Conservation (phyloP, 192 early-diverging fungal genomes). For the Rhizophagus prolifer region DNA sequence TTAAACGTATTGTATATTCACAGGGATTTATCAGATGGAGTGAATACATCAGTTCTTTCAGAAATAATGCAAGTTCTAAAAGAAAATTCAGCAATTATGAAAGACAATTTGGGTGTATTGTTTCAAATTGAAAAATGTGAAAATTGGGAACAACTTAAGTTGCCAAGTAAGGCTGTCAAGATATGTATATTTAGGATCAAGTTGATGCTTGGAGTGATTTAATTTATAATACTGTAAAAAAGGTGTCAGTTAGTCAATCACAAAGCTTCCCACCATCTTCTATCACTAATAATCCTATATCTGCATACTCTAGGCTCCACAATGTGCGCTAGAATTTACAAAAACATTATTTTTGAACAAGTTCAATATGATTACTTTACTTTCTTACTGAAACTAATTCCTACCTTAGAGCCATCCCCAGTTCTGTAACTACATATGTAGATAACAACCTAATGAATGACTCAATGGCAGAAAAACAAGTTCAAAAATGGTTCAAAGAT, state of each 20-base stretch:
- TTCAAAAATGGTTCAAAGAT: no score
- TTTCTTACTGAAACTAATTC: neutral
- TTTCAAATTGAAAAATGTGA: neutral
- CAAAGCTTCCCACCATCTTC: neutral
- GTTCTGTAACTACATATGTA: no score
- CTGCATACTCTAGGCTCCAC: neutral
- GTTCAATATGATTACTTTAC: constrained; percentile 4
- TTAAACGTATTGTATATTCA: no score
- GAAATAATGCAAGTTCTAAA: neutral
- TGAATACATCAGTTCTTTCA: neutral
- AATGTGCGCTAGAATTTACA: constrained; percentile 4
- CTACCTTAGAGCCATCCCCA: neutral
- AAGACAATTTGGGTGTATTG: neutral
- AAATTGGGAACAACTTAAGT: neutral
- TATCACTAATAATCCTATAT: neutral
- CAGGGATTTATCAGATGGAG: no score
- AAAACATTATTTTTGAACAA: neutral
- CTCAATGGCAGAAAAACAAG: no score
- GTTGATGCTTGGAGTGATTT: no score
- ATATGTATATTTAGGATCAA: no score
- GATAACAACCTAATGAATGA: no score
- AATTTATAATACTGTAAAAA: no score
- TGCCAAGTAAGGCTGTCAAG: neutral
- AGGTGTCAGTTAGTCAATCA: no score
- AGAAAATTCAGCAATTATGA: neutral